Base-by-base conservation (phyloP, 1,284 basidiomycete species). In the Apiotrichum montevideense region DNA sequence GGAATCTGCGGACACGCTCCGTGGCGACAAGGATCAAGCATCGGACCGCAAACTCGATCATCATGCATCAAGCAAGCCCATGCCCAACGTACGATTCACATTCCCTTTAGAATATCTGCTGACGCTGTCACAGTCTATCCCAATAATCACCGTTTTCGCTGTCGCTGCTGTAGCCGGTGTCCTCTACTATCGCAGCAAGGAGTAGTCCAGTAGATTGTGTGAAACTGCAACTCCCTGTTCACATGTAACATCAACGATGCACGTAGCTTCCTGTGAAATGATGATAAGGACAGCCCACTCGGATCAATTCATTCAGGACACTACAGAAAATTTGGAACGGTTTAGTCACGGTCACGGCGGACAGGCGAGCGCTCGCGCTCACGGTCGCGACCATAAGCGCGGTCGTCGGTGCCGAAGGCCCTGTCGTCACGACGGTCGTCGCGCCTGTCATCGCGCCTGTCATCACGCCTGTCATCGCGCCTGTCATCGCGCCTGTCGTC, bases 151-250 rank as follows among this genome's bases (percentile, higher is more conserved):
- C 1, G 70, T 72, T 2, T 50, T 72, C 35, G 61, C 71, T 21
- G 69, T 74, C 8, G 69, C 69, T 3, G 66, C 68, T 4, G 66
- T 71, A 2, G 73, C 70, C 8, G 71, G 71, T 35, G 66, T 70
- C 32, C 48, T 72, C 39, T 71, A 71, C 51, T 72, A 68, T 46
- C 61, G 64, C 47, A 59, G 69, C 43, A 68, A 62, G 43, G 68
- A 69, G 37, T 61, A 51, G 39, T 34, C 21, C 21, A 21, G 21
- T 21, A 21, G 37, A 39, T 7, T 13, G 13, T 13, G 37, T 7
- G 13, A 39, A 39, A 39, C 13, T 39, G 37, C 37, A 13, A 39
- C 37, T 13, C 7, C 32, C 32, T 11, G 14, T 47, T 4, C 35
- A 11, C 46, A 34, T 47, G 46, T 47, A 47, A 47, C 34, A 35